These are phyloP conservation scores for Tuber brumale DNA, from an alignment of 495 filamentous ascomycete genomes.

Conservation along the genomic window DNA sequence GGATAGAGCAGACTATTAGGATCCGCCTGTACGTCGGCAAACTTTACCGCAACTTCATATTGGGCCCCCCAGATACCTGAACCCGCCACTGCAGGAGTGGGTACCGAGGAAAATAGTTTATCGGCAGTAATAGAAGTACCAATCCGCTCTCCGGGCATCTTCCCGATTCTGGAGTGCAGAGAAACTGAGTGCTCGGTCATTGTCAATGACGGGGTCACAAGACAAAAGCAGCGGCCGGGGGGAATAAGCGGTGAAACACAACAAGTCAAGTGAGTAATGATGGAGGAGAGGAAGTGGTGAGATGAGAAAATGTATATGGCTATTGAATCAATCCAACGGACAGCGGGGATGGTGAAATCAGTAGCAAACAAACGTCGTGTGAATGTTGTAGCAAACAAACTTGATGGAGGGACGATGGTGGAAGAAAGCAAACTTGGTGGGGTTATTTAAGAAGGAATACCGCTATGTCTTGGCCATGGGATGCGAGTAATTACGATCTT, in stretches of 20 bases:
- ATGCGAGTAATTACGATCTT: neutral
- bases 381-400: no score
- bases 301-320: neutral
- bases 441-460: neutral
- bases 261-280: neutral
- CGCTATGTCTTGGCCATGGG: neutral
- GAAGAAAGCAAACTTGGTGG: neutral
- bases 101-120: neutral
- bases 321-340: neutral
- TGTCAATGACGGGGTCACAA: constrained; percentile 20
- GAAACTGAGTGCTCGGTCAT: constrained; percentile 25
- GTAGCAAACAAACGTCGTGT: neutral
- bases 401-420: no score
- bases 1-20: constrained; percentile 84
- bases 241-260: neutral
- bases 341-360: neutral
- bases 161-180: constrained; percentile 38
- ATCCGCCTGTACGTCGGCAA: constrained; percentile 82
- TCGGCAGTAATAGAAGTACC: neutral
- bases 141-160: constrained; percentile 12
- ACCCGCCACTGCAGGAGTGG: constrained; percentile 20
- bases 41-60: constrained; percentile 68
- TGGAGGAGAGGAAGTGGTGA: neutral
- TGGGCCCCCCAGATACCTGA: constrained; percentile 26
- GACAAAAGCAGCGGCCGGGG: neutral